phyloP scores from a whole-genome alignment of 1,284 basidiomycete genomes.

The Hortiboletus rubellus region DNA sequence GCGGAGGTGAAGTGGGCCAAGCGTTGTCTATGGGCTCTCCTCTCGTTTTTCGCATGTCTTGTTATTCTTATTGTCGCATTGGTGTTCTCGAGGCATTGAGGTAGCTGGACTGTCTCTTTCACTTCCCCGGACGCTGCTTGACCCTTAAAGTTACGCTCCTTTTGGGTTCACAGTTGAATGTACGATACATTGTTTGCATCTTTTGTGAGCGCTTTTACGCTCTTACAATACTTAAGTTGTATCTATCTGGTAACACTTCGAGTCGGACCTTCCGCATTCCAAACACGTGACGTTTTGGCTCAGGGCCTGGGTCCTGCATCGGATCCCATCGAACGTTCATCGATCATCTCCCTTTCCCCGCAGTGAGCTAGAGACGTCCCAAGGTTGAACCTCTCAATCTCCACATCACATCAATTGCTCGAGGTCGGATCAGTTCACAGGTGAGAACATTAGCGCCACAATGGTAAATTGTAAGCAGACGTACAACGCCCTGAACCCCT shows the following conservation, averaged over 20 bases:
- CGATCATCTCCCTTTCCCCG: neutral
- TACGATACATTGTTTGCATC: neutral
- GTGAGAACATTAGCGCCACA: neutral
- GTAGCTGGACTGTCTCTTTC: conserved; percentile 12
- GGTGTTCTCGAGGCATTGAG: conserved; percentile 22
- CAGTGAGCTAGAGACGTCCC: neutral
- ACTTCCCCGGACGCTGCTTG: neutral
- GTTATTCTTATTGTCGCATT: conserved; percentile 24
- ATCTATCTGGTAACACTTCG: conserved; percentile 4
- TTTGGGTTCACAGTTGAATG: neutral
- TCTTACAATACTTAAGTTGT: conserved; percentile 16
- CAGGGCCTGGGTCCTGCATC: neutral
- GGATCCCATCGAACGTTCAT: neutral
- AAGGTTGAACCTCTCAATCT: neutral
- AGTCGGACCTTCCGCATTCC: neutral
- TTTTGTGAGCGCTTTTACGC: neutral
- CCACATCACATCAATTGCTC: neutral
- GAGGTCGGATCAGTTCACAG: neutral
- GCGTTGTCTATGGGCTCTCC: conserved; percentile 39
- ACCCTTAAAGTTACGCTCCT: conserved; percentile 7
- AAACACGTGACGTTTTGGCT: neutral
- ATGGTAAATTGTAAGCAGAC: conserved; percentile 34
- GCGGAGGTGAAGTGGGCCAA: conserved; percentile 44
- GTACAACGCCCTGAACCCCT: neutral
- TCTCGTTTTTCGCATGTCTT: conserved; percentile 28